Conservation (phyloP, 2,329 filamentous ascomycete species). For the Penicillium sp. region DNA sequence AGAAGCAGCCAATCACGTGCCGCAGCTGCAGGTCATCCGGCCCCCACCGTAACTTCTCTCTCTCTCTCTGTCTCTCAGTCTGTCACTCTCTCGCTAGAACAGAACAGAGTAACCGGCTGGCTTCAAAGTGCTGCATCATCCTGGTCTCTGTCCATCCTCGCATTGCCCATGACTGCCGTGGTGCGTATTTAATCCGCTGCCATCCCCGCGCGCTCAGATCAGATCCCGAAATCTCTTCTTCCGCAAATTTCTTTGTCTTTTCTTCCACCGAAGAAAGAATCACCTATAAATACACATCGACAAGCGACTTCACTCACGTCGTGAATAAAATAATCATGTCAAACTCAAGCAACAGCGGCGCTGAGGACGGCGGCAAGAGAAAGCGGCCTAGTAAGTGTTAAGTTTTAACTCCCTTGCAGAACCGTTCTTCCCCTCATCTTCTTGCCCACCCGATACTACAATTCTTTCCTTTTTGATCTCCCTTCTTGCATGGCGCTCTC, state of each 20-base stretch:
- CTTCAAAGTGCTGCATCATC: background rate
- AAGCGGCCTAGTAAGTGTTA: constrained; percentile 36
- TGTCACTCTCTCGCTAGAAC: too few species aligned
- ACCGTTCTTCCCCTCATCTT: background rate
- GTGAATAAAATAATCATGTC: constrained; percentile 25
- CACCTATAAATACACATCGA: background rate
- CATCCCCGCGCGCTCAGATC: too few species aligned
- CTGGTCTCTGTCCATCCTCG: too few species aligned
- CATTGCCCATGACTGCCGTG: too few species aligned
- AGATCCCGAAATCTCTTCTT: background rate
- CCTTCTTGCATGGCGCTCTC: constrained; percentile 2
- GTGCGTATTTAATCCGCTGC: too few species aligned
- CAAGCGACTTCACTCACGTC: background rate
- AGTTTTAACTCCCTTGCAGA: background rate
- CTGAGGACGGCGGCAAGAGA: constrained; percentile 29
- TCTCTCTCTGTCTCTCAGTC: background rate
- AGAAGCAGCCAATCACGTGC: background rate
- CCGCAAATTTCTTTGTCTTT: background rate
- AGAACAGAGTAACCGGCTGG: too few species aligned
- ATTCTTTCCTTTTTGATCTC: background rate
- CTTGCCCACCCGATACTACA: background rate
- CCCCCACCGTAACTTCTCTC: background rate
- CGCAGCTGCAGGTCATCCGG: background rate
- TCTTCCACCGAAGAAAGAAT: background rate
- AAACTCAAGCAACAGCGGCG: constrained; percentile 18